Evolutionary conservation across 2,329 filamentous ascomycete genomes (phyloP), one percentile per base, ranked within the genome.

Genomic region (Arthrobotrys megalospora): DNA sequence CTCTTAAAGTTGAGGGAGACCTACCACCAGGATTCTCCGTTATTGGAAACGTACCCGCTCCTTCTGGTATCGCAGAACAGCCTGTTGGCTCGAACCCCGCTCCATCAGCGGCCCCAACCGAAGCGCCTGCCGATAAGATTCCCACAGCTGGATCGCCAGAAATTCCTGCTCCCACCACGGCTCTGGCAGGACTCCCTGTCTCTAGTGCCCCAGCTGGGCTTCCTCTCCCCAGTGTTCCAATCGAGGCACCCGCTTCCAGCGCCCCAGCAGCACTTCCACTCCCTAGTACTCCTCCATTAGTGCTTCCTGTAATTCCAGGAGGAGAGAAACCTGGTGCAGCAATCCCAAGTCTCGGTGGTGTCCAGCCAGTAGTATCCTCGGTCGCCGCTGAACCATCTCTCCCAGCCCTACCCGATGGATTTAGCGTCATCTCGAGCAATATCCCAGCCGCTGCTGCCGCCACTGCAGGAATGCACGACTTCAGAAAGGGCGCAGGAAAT

Each of bases 1-100:
- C 60, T 28, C 21, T 77, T 10, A 47, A 70, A 24, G 14, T 71
- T 24, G 62, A 65, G 11, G 73, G 73, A 43, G 16, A 36, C n/a
- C 41, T 77, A 7, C 73, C 73, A 43, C 73, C 73, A 28, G 73
- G 73, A 16, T 77, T 77, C 43, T 50, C 73, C 14, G 24, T 70
- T 3, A 52, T 70, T 24, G 58, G 21, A 53, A 48, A 19, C 14
- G 55, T 41, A 7, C 16, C 48, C 50, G 34, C 58, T 14, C 47
- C 50, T 36, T 41, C 72, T 3, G 60, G 55, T 28, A 34, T 60
- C 10, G 11, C 24, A 14, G 55, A 8, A 24, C 16, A 60, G 19
- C 55, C 47, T 1, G 60, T 19, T 52, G 12, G 14, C 14, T 19
- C 62, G 6, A 24, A 41, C 19, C 16, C 55, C 34, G 47, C 55